Evolutionary conservation across 176 grass and related monocot genomes (phyloP), one percentile per base, ranked within the genome.

Genomic region (Musa beccarii): DNA sequence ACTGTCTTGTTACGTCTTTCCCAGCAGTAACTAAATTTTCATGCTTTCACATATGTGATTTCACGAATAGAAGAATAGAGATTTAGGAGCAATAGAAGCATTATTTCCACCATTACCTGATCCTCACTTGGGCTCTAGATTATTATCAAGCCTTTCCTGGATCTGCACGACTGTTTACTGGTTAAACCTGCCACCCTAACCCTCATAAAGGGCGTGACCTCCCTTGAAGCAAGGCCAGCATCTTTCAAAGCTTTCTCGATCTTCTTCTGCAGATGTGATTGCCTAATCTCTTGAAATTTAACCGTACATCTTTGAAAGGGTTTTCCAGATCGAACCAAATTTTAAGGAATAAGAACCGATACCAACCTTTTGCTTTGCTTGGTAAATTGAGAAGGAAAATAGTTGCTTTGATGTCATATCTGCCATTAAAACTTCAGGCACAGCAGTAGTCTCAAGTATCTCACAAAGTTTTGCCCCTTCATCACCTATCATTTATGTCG

Each of bases 61-160:
- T n/a, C n/a, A n/a, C n/a, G n/a, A n/a, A n/a, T 1, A 51, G 34
- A 71, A 21, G 10, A 52, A 52, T 3, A 52, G 9, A 21, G 34
- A 71, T 51, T 8, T 23, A 2, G 8, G 34, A 52, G 1, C 67
- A 71, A 20, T 16, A 52, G 9, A 11, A 51, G 34, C 34, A 69
- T 49, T 28, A 1, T 74, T 55, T 1, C 17, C 22, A 76, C 49
- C 12, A 80, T n/a, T 85, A 97, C 94, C 79, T 91, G 90, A 71
- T 80, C 89, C 73, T 98, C 90, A 21, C 84, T 93, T 82, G 90
- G 94, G 53, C 87, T 91, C 90, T 90, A 98, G 65, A 98, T 93
- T 73, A 90, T 93, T 85, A 93, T 73, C 71, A 93, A 51, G 66
- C 90, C 90, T 76, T 91, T 88, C 75, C 81, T 93, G 26, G 69